Percentiles rank a stretch among this genome's conserved stretches.
Evolutionary conservation across 1,284 basidiomycete species (phyloP).

Genomic region (Pisolithus thermaeus): DNA sequence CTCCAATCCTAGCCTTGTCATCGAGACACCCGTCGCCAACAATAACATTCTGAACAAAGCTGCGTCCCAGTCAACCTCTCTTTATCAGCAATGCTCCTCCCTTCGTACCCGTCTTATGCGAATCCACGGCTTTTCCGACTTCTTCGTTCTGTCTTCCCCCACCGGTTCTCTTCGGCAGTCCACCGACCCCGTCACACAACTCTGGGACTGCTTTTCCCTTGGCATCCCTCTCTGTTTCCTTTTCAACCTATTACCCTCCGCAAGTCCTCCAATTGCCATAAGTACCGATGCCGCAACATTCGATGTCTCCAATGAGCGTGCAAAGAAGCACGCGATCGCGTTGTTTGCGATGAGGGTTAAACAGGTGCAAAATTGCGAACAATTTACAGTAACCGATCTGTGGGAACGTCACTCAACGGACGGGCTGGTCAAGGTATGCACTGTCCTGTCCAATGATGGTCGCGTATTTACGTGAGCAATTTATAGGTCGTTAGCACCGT

Average conservation of each 20-base stretch:
- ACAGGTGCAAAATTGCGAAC: constrained; percentile 60
- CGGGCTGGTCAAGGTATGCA: constrained; percentile 88
- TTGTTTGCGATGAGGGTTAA: constrained; percentile 72
- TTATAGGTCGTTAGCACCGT: constrained; percentile 86
- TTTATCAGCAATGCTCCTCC: constrained; percentile 83
- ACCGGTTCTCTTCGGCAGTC: constrained; percentile 60
- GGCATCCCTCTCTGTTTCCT: constrained; percentile 94
- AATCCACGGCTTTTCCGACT: constrained; percentile 64
- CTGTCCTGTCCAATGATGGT: constrained; percentile 2
- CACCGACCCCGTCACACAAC: constrained; percentile 84
- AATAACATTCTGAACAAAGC: constrained; percentile 84
- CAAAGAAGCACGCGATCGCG: constrained; percentile 75
- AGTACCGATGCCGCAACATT: constrained; percentile 62
- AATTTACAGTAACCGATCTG: constrained; percentile 83
- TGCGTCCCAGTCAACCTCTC: constrained; percentile 73
- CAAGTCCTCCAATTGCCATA: constrained; percentile 60
- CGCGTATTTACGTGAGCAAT: background rate
- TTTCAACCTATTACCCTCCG: constrained; percentile 82
- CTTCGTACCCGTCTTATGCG: constrained; percentile 70
- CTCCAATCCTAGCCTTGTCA: constrained; percentile 56
- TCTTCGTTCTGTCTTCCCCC: constrained; percentile 55
- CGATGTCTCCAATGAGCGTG: constrained; percentile 66
- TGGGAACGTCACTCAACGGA: constrained; percentile 90
- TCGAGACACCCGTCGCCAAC: constrained; percentile 68
- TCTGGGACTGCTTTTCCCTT: constrained; percentile 91